Conservation (phyloP, 352 stramenopile genomes). For the Aphanomyces euteiches region DNA sequence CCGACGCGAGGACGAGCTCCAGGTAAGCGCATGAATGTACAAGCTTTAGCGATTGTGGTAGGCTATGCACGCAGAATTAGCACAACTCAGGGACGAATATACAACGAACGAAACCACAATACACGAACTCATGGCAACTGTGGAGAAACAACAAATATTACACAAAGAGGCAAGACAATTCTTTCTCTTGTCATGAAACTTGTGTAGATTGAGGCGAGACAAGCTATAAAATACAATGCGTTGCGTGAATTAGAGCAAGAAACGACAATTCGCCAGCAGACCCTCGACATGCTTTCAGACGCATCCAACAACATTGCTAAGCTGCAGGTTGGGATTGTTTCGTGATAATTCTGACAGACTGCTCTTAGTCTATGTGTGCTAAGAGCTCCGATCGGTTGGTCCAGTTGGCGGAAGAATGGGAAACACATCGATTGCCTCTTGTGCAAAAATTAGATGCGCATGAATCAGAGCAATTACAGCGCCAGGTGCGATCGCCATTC, state of each 20-base stretch:
- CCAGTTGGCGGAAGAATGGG: slow-evolving; percentile 53
- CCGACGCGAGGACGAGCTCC: too few species aligned
- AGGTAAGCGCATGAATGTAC: not conserved
- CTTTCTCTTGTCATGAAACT: not conserved
- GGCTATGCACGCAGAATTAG: not conserved
- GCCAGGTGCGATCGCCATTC: not conserved
- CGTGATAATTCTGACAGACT: not conserved
- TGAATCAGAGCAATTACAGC: slow-evolving; percentile 37
- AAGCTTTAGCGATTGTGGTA: not conserved
- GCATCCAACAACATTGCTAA: slow-evolving; percentile 64
- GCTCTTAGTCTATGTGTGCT: slow-evolving; percentile 45
- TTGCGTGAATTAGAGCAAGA: slow-evolving; percentile 44
- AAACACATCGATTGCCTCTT: slow-evolving; percentile 44
- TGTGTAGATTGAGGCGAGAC: slow-evolving; percentile 9
- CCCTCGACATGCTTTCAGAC: slow-evolving; percentile 61
- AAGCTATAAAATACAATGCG: not conserved
- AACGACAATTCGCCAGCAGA: slow-evolving; percentile 47
- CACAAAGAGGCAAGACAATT: not conserved
- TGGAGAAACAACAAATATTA: not conserved
- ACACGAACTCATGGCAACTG: not conserved
- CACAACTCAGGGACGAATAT: not conserved
- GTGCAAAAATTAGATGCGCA: slow-evolving; percentile 47
- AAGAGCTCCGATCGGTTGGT: slow-evolving; percentile 50
- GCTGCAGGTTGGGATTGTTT: slow-evolving; percentile 41
- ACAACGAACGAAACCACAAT: not conserved